These are phyloP conservation scores for Calvatia gigantea DNA, from an alignment of 768 basidiomycete genomes.

Conservation along the genomic window DNA sequence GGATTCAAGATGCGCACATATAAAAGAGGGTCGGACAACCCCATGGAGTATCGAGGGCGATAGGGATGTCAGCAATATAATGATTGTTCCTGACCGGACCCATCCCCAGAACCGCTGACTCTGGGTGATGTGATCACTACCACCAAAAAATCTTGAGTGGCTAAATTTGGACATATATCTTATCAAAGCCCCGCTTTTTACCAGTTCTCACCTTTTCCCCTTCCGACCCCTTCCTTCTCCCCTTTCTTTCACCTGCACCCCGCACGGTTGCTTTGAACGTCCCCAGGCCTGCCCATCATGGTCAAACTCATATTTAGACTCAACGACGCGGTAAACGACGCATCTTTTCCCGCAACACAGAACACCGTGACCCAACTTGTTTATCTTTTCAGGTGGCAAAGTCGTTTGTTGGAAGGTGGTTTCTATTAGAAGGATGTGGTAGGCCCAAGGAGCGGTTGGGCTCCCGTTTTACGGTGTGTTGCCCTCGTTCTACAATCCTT, in stretches of 20 bases:
- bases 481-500: not conserved
- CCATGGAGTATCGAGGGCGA: too few relatives aligned
- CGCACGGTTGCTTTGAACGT: not conserved
- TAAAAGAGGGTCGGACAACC: too few relatives aligned
- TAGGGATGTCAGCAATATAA: too few relatives aligned
- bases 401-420: slow-evolving; percentile 59
- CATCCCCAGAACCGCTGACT: too few relatives aligned
- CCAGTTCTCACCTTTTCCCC: too few relatives aligned
- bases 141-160: too few relatives aligned
- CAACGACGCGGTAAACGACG: slow-evolving; percentile 25
- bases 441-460: slow-evolving; percentile 59
- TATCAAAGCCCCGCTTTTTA: too few relatives aligned
- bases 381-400: slow-evolving; percentile 37
- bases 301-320: slow-evolving; percentile 20
- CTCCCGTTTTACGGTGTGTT: slow-evolving; percentile 53
- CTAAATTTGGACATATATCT: too few relatives aligned
- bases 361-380: not conserved
- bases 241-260: not conserved
- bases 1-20: too few relatives aligned
- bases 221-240: too few relatives aligned
- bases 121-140: too few relatives aligned
- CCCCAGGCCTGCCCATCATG: slow-evolving; percentile 13
- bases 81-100: too few relatives aligned
- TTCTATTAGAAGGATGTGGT: slow-evolving; percentile 70
- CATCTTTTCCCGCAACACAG: not conserved